Conservation (phyloP, 2,329 filamentous ascomycete genomes). For the Orbilia blumenaviensis region DNA sequence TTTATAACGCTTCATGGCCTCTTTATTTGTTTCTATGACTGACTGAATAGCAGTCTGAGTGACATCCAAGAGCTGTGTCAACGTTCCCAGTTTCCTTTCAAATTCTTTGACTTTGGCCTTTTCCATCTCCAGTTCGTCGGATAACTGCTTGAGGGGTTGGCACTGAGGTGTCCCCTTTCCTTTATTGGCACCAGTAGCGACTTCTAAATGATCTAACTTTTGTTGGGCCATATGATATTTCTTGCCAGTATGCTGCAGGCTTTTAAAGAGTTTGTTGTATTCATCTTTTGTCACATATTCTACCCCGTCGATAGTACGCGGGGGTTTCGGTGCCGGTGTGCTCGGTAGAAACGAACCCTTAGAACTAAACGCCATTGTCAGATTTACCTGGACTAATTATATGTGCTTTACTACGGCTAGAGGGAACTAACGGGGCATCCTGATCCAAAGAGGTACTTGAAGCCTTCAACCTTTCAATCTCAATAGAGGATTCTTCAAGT, state of each 20-base stretch:
- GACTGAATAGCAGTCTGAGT: not conserved
- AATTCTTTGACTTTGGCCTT: slow-evolving; percentile 16
- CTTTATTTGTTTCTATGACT: not conserved
- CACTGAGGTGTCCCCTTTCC: not conserved
- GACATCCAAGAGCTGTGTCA: not conserved
- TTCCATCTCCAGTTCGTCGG: slow-evolving; percentile 6
- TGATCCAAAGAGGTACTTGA: not conserved
- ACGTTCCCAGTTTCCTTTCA: slow-evolving; percentile 15
- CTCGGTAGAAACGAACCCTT: not conserved
- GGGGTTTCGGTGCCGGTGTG: not conserved
- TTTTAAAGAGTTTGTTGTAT: not conserved
- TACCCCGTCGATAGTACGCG: not conserved
- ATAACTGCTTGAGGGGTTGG: not conserved
- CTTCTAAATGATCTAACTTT: not conserved
- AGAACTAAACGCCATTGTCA: no score
- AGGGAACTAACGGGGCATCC: not conserved
- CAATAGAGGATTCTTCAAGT: not conserved
- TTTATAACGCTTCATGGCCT: slow-evolving; percentile 5
- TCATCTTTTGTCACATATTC: slow-evolving; percentile 15
- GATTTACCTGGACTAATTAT: not conserved
- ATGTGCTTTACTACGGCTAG: not conserved
- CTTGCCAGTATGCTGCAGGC: not conserved
- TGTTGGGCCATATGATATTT: not conserved
- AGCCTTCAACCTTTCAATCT: not conserved
- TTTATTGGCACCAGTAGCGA: not conserved